phyloP scores from a whole-genome alignment of 495 filamentous ascomycete genomes.

The Penicillium fimorum region DNA sequence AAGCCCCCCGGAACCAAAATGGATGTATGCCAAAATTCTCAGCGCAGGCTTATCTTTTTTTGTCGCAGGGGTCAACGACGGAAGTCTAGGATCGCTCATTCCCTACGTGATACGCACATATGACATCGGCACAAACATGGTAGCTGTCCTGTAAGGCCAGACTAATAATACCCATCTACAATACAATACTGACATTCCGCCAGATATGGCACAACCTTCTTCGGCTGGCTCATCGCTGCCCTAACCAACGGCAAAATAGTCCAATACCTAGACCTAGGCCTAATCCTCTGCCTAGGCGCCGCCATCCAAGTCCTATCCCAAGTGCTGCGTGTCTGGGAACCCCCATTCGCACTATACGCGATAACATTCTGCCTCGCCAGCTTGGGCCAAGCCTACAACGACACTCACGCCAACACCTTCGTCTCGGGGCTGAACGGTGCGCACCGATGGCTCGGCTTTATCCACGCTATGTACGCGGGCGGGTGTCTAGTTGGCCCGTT shows the following conservation, averaged over 20 bases:
- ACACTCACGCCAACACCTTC: slow-evolving; percentile 37
- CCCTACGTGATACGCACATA: slow-evolving; percentile 54
- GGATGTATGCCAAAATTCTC: slow-evolving; percentile 28
- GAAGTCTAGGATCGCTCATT: slow-evolving; percentile 52
- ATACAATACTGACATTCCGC: neutral
- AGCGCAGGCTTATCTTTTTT: slow-evolving; percentile 32
- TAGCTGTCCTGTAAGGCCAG: slow-evolving; percentile 22
- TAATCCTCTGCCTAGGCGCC: slow-evolving; percentile 26
- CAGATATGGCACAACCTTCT: slow-evolving; percentile 33
- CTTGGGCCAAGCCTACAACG: slow-evolving; percentile 36
- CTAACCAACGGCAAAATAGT: slow-evolving; percentile 29
- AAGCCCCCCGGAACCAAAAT: slow-evolving; percentile 13
- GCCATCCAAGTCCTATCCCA: slow-evolving; percentile 30
- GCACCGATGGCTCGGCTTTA: slow-evolving; percentile 35
- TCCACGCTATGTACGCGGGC: slow-evolving; percentile 39
- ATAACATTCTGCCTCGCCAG: slow-evolving; percentile 35
- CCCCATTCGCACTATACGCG: slow-evolving; percentile 29
- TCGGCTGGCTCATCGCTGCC: slow-evolving; percentile 35
- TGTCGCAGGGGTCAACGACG: slow-evolving; percentile 42
- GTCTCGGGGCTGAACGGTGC: slow-evolving; percentile 26
- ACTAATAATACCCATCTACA: neutral
- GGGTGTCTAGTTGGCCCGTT: slow-evolving; percentile 35
- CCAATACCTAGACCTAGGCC: slow-evolving; percentile 30
- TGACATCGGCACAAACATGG: slow-evolving; percentile 42
- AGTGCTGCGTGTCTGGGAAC: slow-evolving; percentile 27